A percentile compares a stretch with the other conserved stretches of the same genome.
phyloP scores from a whole-genome alignment of 805 yeast genomes.

The Lipomyces starkeyi region DNA sequence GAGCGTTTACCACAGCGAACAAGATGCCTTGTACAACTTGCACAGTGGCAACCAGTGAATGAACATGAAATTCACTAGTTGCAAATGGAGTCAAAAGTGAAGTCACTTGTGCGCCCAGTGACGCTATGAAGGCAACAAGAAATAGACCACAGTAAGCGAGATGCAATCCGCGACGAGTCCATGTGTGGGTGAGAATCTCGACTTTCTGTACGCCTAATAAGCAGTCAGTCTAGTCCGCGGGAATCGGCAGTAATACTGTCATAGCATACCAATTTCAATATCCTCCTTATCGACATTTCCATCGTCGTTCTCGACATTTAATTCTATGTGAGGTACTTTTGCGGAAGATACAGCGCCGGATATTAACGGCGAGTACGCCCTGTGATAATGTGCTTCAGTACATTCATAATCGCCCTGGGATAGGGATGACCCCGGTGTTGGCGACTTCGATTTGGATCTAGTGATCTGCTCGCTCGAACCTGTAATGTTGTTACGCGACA shows the following conservation, averaged over 20 bases:
- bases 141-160: conserved; percentile 37
- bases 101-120: conserved; percentile 40
- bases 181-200: conserved; percentile 32
- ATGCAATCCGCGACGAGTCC: conserved; percentile 33
- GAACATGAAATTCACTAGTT: conserved; percentile 50
- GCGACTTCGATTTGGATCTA: background rate
- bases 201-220: conserved; percentile 32
- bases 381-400: conserved; percentile 22
- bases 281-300: conserved; percentile 15
- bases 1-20: conserved; percentile 49
- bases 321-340: background rate
- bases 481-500: background rate
- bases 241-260: background rate
- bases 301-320: background rate
- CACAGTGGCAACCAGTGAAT: conserved; percentile 51
- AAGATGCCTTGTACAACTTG: conserved; percentile 51
- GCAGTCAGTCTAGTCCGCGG: background rate
- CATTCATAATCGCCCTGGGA: background rate
- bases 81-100: conserved; percentile 49
- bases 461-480: background rate
- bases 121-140: conserved; percentile 37
- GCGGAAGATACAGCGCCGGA: background rate
- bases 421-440: background rate
- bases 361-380: conserved; percentile 24
- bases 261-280: conserved; percentile 20